Conservation (phyloP, 768 basidiomycete species). For the Leccinum subtestaceum region DNA sequence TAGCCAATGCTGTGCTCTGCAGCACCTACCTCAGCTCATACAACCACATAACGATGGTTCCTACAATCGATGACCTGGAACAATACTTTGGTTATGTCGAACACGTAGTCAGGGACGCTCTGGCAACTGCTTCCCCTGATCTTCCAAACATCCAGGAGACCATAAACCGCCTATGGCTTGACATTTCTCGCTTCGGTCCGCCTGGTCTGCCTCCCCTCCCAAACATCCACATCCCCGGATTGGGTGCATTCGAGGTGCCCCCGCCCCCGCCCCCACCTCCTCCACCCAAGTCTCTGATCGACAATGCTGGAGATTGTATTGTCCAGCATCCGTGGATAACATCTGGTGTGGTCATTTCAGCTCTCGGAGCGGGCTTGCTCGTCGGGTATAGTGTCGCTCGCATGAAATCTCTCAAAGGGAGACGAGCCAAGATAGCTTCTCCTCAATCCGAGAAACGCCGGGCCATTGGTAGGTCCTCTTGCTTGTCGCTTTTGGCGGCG, state of each 20-base stretch:
- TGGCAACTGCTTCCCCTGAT: conserved; percentile 55
- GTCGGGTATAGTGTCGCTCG: conserved; percentile 48
- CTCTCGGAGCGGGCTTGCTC: conserved; percentile 60
- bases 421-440: conserved; percentile 25
- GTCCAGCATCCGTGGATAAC: conserved; percentile 60
- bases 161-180: conserved; percentile 68
- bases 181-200: conserved; percentile 80
- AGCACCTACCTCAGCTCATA: neutral
- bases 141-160: conserved; percentile 65
- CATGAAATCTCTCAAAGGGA: conserved; percentile 22
- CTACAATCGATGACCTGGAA: conserved; percentile 64
- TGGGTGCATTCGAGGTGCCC: conserved; percentile 73
- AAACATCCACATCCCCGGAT: conserved; percentile 57
- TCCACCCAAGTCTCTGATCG: conserved; percentile 44
- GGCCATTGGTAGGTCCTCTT: conserved; percentile 40
- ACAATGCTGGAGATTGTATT: conserved; percentile 50
- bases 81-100: conserved; percentile 68
- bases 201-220: conserved; percentile 40
- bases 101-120: conserved; percentile 54
- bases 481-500: neutral
- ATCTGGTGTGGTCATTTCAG: conserved; percentile 51
- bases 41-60: conserved; percentile 23
- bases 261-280: conserved; percentile 65
- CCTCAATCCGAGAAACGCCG: conserved; percentile 40
- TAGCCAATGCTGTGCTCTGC: conserved; percentile 15